These are phyloP conservation scores for Paecilomyces niveus DNA, from an alignment of 2,329 filamentous ascomycete species.

Conservation along the genomic window DNA sequence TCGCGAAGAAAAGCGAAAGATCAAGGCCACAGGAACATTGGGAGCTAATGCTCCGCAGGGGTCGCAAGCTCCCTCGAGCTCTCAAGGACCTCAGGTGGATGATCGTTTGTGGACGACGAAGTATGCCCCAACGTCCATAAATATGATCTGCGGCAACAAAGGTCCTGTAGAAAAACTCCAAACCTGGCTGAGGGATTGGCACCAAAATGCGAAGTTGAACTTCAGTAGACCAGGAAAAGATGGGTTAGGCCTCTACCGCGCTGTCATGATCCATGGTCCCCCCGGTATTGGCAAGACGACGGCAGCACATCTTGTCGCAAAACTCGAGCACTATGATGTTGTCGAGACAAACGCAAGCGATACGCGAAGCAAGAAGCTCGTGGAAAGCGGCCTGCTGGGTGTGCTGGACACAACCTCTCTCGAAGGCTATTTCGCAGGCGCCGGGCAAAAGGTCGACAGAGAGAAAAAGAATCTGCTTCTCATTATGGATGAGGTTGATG, in stretches of 20 bases:
- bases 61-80: constrained; percentile 41
- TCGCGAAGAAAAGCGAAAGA: constrained; percentile 59
- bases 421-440: constrained; percentile 79
- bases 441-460: constrained; percentile 70
- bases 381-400: constrained; percentile 80
- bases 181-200: constrained; percentile 77
- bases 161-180: constrained; percentile 81
- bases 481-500: constrained; percentile 98
- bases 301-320: constrained; percentile 87
- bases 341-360: constrained; percentile 96
- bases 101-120: constrained; percentile 86
- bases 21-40: constrained; percentile 40
- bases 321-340: constrained; percentile 86
- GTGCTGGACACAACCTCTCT: constrained; percentile 91
- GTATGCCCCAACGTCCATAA: constrained; percentile 79
- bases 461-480: constrained; percentile 89
- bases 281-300: constrained; percentile 98
- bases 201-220: constrained; percentile 65
- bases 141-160: constrained; percentile 94
- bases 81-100: constrained; percentile 39
- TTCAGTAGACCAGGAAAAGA: constrained; percentile 81
- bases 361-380: constrained; percentile 88
- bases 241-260: constrained; percentile 72
- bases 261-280: constrained; percentile 92
- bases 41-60: constrained; percentile 25